Evolutionary conservation across 1,139 yeast genomes (phyloP).

Genomic region (Zygoascus sp.): DNA sequence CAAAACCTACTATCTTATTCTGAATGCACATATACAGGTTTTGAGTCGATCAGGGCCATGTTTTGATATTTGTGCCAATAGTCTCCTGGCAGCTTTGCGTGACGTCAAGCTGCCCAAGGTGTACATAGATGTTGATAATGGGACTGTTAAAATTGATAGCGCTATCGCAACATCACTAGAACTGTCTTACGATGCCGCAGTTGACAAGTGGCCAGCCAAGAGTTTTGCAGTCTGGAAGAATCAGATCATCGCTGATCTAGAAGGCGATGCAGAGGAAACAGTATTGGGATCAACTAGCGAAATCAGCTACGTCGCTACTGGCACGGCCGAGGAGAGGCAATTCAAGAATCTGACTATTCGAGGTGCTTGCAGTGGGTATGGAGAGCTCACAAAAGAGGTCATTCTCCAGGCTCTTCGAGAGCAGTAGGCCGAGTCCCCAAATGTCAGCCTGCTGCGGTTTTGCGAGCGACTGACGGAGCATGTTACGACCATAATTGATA

Average conservation of each 20-base stretch:
- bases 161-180: conserved; percentile 34
- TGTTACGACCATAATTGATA: no score
- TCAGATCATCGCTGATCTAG: conserved; percentile 4
- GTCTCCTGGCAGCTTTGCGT: conserved; percentile 60
- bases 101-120: conserved; percentile 62
- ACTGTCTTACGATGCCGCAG: conserved; percentile 19
- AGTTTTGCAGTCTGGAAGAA: conserved; percentile 9
- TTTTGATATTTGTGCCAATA: conserved; percentile 71
- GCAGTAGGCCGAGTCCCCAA: background rate
- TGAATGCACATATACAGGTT: conserved; percentile 72
- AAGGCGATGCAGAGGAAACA: conserved; percentile 9
- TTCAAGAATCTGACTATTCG: conserved; percentile 32
- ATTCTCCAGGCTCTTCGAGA: background rate
- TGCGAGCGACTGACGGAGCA: no score
- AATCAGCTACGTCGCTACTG: conserved; percentile 55
- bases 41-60: conserved; percentile 79
- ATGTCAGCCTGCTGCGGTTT: no score
- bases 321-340: conserved; percentile 22
- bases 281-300: conserved; percentile 49
- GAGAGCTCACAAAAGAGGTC: conserved; percentile 8
- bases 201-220: conserved; percentile 21
- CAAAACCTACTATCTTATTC: conserved; percentile 27
- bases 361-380: conserved; percentile 25
- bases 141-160: conserved; percentile 41
- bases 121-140: conserved; percentile 38